Conservation (phyloP, 2,329 filamentous ascomycete genomes). For the Alternaria triticina region DNA sequence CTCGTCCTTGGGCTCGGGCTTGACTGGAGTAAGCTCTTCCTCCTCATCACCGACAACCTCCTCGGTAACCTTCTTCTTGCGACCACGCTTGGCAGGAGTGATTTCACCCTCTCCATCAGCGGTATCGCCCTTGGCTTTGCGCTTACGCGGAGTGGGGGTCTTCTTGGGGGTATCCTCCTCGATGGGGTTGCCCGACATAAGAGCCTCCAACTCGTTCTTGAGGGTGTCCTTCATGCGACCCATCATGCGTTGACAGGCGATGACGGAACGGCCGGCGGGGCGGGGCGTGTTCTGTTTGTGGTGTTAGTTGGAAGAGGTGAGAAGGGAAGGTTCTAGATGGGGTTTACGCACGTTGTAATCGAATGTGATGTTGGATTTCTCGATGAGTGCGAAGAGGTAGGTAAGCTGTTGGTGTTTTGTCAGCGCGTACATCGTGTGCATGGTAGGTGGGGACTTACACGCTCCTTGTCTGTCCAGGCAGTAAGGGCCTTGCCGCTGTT, state of each 20-base stretch:
- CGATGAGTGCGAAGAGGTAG: constrained; percentile 19
- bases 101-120: background rate
- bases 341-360: constrained; percentile 18
- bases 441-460: constrained; percentile 3
- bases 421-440: background rate
- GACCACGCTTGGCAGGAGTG: constrained; percentile 5
- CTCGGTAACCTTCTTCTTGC: constrained; percentile 7
- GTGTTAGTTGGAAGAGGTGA: too few species aligned
- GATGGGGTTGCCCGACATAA: too few species aligned
- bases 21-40: background rate
- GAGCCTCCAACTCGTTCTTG: constrained; percentile 16
- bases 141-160: constrained; percentile 19
- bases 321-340: too few species aligned
- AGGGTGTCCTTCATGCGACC: constrained; percentile 21
- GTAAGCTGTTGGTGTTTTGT: constrained; percentile 15
- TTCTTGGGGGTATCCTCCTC: constrained; percentile 13
- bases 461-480: constrained; percentile 24
- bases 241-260: constrained; percentile 29
- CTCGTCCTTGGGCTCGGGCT: constrained; percentile 5
- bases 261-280: constrained; percentile 20
- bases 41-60: background rate
- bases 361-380: constrained; percentile 17
- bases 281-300: constrained; percentile 22
- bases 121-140: constrained; percentile 18
- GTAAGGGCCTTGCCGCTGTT: background rate